Evolutionary conservation across 768 basidiomycete species (phyloP).

Genomic region (Psilocybe subaeruginosa): DNA sequence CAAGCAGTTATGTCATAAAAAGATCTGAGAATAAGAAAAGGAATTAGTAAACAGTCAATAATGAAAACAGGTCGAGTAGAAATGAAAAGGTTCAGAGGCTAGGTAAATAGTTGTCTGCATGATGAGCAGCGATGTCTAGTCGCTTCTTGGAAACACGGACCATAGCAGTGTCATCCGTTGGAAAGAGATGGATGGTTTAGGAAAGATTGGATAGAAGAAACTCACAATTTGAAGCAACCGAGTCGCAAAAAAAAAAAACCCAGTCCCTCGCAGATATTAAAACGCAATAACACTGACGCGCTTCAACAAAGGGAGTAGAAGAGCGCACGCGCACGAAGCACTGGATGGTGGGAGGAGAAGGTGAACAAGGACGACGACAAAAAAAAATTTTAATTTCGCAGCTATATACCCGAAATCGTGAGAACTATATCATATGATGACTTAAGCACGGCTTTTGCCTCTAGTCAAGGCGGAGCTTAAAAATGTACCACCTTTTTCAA

Average conservation of each 20-base stretch:
- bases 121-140: constrained; percentile 84
- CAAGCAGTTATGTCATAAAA: not conserved
- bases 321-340: too few relatives aligned
- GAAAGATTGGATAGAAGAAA: constrained; percentile 1
- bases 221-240: constrained; percentile 16
- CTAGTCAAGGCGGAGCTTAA: not conserved
- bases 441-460: not conserved
- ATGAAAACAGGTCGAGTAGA: not conserved
- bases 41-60: not conserved
- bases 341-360: not conserved
- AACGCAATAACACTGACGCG: too few relatives aligned
- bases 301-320: too few relatives aligned
- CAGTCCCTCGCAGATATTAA: not conserved
- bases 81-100: constrained; percentile 60
- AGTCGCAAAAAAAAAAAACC: not conserved
- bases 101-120: constrained; percentile 75
- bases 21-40: not conserved
- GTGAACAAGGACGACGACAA: not conserved
- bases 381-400: not conserved
- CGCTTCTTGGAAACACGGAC: constrained; percentile 98
- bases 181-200: constrained; percentile 18
- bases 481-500: not conserved
- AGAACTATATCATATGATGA: constrained; percentile 9
- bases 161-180: constrained; percentile 81
- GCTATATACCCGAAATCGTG: not conserved